Percentiles rank a stretch among this genome's conserved stretches.
Evolutionary conservation across 805 yeast species (phyloP).

Genomic region (Hanseniaspora singularis): DNA sequence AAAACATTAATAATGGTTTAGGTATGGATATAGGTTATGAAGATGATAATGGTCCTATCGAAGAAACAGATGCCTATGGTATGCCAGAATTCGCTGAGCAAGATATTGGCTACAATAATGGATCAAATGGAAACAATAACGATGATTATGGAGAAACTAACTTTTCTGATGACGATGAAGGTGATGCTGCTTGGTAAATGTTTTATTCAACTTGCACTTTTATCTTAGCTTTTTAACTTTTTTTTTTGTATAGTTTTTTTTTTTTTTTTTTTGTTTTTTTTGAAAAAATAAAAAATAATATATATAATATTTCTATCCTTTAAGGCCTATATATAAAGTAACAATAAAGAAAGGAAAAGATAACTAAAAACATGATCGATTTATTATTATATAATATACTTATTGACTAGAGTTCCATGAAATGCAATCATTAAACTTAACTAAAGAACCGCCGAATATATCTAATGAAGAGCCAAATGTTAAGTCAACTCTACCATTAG

Average conservation of each 20-base stretch:
- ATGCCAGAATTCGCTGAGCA: constrained; percentile 17
- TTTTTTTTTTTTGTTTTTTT: too few species aligned
- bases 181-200: constrained; percentile 15
- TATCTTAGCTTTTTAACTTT: neutral
- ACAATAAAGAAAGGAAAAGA: too few species aligned
- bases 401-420: constrained; percentile 48
- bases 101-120: constrained; percentile 23
- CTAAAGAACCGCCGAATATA: constrained; percentile 82
- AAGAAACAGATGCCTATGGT: constrained; percentile 20
- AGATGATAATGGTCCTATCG: constrained; percentile 20
- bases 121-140: constrained; percentile 22
- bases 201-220: neutral
- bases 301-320: too few species aligned
- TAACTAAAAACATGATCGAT: too few species aligned
- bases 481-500: constrained; percentile 75
- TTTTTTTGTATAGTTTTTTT: too few species aligned
- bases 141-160: constrained; percentile 25
- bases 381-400: neutral
- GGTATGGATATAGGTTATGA: constrained; percentile 35
- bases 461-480: constrained; percentile 90
- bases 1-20: constrained; percentile 47
- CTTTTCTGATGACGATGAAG: constrained; percentile 25
- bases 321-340: too few species aligned
- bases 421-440: constrained; percentile 63
- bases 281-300: too few species aligned